Evolutionary conservation across 2,329 filamentous ascomycete genomes (phyloP), one percentile per base, ranked within the genome.

Genomic region (Pseudocercospora cruenta): DNA sequence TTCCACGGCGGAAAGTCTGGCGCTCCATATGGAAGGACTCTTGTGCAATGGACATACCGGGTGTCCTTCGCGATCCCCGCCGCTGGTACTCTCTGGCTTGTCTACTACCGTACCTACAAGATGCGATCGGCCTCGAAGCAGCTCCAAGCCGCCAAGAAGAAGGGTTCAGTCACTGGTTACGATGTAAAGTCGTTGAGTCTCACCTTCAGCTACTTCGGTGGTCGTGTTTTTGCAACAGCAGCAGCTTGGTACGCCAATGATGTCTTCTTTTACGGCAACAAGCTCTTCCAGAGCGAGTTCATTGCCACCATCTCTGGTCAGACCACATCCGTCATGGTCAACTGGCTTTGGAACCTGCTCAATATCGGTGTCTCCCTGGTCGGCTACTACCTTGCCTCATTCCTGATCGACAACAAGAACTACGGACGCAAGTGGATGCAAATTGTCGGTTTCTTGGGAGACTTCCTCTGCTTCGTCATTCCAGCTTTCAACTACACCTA

Each of bases 211-310:
- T 88, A 96, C 82, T 98, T 97, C 72, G 93, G 93, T 57, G 90
- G 91, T 60, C 93, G 94, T 72, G 82, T 98, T 24, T 76, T 97
- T 21, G 94, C 94, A 58, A 97, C 94, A 21, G 89, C 94, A 10
- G 91, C 91, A 64, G 87, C 89, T 39, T 98, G 94, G 94, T 98
- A 94, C 81, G 92, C 90, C 82, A 98, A 98, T 80, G 94, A 98
- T 76, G 91, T 98, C 71, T 97, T 98, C 86, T 98, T 98, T 85
- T 98, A 98, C 83, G 94, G 94, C 73, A 97, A 97, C 90, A 97
- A 97, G 86, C 90, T 97, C 62, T 97, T 97, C 87, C 94, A 97
- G 82, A 87, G 87, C 69, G 87, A 94, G 77, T 97, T 97, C 82
- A 97, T 97, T 81, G 83, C 83, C 33, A 91, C 95, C 76, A 90